Evolutionary conservation across 1,139 yeast genomes (phyloP).

Genomic region (Martiniozyma asiatica): DNA sequence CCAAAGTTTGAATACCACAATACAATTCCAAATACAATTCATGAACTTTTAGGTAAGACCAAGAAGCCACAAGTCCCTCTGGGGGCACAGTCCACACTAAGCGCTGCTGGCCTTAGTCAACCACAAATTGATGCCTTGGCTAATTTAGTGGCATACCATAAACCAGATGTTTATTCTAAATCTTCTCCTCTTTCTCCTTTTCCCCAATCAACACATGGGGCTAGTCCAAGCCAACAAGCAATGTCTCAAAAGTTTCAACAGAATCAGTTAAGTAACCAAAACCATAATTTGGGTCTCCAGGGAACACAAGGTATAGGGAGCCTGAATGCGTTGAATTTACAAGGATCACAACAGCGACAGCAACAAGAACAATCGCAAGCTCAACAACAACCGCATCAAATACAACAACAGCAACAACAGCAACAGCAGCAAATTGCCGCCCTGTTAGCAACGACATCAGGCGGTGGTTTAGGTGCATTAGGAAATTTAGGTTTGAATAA

Average conservation of each 20-base stretch:
- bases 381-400: constrained; percentile 10
- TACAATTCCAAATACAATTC: constrained; percentile 19
- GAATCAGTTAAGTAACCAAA: too few species aligned
- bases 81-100: constrained; percentile 52
- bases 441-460: constrained; percentile 3
- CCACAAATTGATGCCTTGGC: constrained; percentile 63
- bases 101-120: constrained; percentile 51
- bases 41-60: constrained; percentile 14
- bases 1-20: constrained; percentile 11
- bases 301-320: too few species aligned
- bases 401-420: constrained; percentile 6
- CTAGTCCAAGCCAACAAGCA: not conserved
- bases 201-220: too few species aligned
- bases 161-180: constrained; percentile 20
- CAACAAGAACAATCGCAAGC: constrained; percentile 3
- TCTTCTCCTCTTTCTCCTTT: constrained; percentile 1
- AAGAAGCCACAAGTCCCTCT: constrained; percentile 42
- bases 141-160: constrained; percentile 63
- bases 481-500: too few species aligned
- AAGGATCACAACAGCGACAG: constrained; percentile 2
- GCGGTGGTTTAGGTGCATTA: too few species aligned
- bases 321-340: too few species aligned
- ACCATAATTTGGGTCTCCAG: not conserved
- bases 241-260: constrained; percentile 2
- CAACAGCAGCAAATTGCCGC: constrained; percentile 6